These are phyloP conservation scores for Paraglomus occultum DNA, from an alignment of 192 early-diverging fungal genomes.

Conservation along the genomic window DNA sequence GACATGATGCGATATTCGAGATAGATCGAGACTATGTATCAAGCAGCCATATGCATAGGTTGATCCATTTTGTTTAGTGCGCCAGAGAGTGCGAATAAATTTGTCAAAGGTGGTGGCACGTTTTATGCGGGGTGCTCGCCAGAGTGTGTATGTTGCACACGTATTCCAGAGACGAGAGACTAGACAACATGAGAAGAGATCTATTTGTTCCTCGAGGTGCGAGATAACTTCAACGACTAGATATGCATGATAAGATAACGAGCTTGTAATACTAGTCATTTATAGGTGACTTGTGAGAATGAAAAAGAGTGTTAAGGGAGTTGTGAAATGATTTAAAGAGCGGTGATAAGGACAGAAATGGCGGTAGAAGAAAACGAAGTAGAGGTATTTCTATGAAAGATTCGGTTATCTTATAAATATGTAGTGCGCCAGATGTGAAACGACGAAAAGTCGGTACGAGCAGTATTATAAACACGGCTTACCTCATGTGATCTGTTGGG, in stretches of 20 bases:
- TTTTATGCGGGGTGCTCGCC: conserved; percentile 15
- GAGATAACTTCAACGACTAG: conserved; percentile 21
- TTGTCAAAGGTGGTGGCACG: conserved; percentile 16
- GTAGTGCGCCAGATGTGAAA: too few species aligned
- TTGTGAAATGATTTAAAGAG: too few species aligned
- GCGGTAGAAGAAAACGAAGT: too few species aligned
- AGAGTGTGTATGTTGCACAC: conserved; percentile 9
- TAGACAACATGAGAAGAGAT: conserved; percentile 18
- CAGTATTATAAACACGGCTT: too few species aligned
- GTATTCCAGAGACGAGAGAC: conserved; percentile 27
- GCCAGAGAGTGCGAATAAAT: conserved; percentile 24
- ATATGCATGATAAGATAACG: conserved; percentile 25
- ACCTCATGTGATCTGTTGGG: too few species aligned
- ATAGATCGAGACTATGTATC: conserved; percentile 20
- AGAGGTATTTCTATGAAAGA: too few species aligned
- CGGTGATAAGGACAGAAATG: too few species aligned
- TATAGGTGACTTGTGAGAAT: too few species aligned
- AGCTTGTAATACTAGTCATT: background rate
- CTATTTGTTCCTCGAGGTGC: conserved; percentile 5
- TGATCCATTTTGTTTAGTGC: background rate
- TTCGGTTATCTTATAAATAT: too few species aligned
- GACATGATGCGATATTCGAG: background rate
- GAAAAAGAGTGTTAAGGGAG: too few species aligned
- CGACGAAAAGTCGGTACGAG: too few species aligned
- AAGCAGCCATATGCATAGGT: conserved; percentile 27